phyloP scores from a whole-genome alignment of 345 rosid genomes.

The Citrus mangshanensis region DNA sequence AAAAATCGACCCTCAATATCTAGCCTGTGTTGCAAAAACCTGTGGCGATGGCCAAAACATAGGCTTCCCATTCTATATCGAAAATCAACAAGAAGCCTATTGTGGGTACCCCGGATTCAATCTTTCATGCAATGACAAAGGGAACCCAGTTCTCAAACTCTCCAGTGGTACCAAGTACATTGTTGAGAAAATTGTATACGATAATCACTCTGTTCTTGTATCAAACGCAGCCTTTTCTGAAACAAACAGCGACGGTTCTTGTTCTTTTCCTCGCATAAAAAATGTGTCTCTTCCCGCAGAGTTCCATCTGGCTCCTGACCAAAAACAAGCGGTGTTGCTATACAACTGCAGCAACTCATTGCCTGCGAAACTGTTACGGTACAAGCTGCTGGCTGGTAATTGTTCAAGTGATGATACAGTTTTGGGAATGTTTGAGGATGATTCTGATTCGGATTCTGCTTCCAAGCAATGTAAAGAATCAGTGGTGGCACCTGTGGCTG shows the following conservation, averaged over 20 bases:
- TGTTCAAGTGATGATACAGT: no score
- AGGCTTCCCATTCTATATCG: conserved; percentile 39
- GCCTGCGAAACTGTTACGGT: no score
- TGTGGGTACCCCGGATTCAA: conserved; percentile 54
- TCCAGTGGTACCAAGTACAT: conserved; percentile 8
- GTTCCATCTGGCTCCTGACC: neutral
- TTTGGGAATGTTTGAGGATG: no score
- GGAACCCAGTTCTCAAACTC: conserved; percentile 27
- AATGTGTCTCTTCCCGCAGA: conserved; percentile 26
- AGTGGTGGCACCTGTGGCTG: accelerated
- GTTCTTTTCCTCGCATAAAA: conserved; percentile 11
- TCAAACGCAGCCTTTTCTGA: conserved; percentile 23
- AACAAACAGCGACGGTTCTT: neutral
- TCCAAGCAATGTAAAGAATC: no score
- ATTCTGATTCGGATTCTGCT: no score
- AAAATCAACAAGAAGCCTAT: conserved; percentile 13
- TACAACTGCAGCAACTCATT: no score
- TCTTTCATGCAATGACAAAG: conserved; percentile 25
- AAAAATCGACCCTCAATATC: conserved; percentile 2
- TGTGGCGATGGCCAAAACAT: conserved; percentile 32
- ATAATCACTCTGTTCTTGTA: conserved; percentile 33
- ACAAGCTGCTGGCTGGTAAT: no score
- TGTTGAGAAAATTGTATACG: conserved; percentile 29
- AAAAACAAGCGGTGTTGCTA: neutral
- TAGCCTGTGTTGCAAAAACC: conserved; percentile 21